Base-by-base conservation (phyloP, 148 eudicot species). In the Vaccinium vitisidaea region DNA sequence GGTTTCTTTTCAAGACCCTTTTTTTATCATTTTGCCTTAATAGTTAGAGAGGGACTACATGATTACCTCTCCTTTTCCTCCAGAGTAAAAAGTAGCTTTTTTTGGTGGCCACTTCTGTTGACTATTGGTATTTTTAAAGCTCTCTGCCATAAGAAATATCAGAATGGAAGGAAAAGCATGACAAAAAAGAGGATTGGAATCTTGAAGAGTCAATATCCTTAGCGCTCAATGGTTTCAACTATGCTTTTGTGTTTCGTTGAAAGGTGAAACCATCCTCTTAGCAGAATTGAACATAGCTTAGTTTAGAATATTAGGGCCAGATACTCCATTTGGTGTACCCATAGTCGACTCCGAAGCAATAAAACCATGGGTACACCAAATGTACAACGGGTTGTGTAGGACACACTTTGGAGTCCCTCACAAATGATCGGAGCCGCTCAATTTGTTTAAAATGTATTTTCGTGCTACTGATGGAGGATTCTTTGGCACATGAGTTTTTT, bases 1-100 rank as follows among this genome's bases (percentile, higher is more conserved):
- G 78, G 61, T 71, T 83, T 61, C 84, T 61, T 83, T 83, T 83
- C 67, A 65, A 18, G 65, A 73, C 78, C 65, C 77, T 83, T 69
- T 54, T 54, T 27, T 27, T 30, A 36, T 70, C 79, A 54, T 82
- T 69, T 82, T 12, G 36, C n/a, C 55, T 50, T 32, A 70, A 50
- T 73, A 73, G 84, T 83, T 30, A 14, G 54, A 8, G 52, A 73
- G 19, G 30, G 79, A 21, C 54, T 74, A 4, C 49, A 19, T 50
- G 32, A 52, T 65, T 81, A 13, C 75, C 83, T 63, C 61, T 25
- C 83, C 5, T 63, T 39, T 27, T 48, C 36, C 50, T 49, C 23
- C 4, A 8, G 56, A 8, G 36, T 6, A n/a, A 52, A 82, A 82
- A 82, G 84, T 69, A 12, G 78, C 78, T 70, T 71, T 54, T 32